Base-by-base conservation (phyloP, 2,329 filamentous ascomycete species). In the Chrysosphaeria jannelii region DNA sequence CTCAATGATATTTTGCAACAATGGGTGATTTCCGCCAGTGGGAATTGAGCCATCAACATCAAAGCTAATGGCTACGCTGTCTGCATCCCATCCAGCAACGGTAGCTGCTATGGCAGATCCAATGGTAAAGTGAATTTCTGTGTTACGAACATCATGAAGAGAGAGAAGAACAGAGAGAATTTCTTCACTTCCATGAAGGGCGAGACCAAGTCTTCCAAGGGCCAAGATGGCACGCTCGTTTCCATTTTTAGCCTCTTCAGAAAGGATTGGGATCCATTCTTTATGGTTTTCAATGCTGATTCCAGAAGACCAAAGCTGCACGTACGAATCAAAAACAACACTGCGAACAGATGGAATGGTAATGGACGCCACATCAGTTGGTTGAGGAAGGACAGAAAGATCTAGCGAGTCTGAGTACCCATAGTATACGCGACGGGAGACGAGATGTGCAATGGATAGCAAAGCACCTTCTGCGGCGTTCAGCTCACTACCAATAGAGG, bases 71-170 rank as follows among this genome's bases (percentile, higher is more conserved):
- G 66, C 59, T 10, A 91, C 52, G 12, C 69, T 67, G 29, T 71
- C 66, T 0, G 81, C 88, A 16, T 71, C 57, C 79, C 81, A 93
- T 19, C 79, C 67, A 18, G 57, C 62, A 18, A 74, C 57, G 5
- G 70, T 59, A 22, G 71, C 71, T 22, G 71, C 69, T 25, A 93
- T 56, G 8, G 85, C 76, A 39, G 90, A 79, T 9, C 85, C 85
- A 14, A 89, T 64, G 0, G 76, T 62, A 38, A 97, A 91, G 30
- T 91, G 81, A 2, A 79, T 57, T 39, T 93, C 81, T 1, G 72
- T 61, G 33, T 78, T 69, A 33, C 74, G 74, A 20, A 85, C 61
- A 37, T 90, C 78, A 34, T 88, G 70, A 3, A 93, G 50, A 7
- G 54, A 54, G 38, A 79, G 72, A 0, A 93, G 47, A 14, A 59